phyloP scores from a whole-genome alignment of 257 asterid genomes.

The Gardenia jasminoides region DNA sequence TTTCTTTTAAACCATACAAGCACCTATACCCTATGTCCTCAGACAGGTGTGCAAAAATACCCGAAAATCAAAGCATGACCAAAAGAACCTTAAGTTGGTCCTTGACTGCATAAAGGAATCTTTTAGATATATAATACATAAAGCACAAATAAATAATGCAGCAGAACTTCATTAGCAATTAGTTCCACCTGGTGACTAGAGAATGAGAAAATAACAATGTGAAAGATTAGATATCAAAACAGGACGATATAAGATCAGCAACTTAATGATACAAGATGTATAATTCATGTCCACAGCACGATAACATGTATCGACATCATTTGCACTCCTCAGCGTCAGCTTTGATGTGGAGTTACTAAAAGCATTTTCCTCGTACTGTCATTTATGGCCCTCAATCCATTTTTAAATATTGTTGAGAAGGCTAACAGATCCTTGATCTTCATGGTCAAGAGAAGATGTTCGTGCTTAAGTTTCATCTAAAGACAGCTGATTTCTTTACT shows the following conservation, averaged over 20 bases:
- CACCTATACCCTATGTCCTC: not conserved
- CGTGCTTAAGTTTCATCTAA: not conserved
- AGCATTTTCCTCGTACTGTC: not conserved
- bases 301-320: not conserved
- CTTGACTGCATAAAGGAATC: not conserved
- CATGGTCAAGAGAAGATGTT: not conserved
- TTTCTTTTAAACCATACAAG: not conserved
- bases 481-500: not conserved
- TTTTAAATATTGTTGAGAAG: not conserved
- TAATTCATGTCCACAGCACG: too few species aligned
- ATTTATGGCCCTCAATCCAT: not conserved
- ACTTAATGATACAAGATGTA: not conserved
- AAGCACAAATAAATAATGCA: not conserved
- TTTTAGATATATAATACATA: not conserved
- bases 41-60: not conserved
- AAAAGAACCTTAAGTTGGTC: not conserved
- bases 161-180: not conserved
- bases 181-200: not conserved
- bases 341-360: not conserved
- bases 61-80: not conserved
- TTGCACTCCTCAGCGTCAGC: not conserved
- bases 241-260: not conserved
- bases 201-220: not conserved
- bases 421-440: not conserved
- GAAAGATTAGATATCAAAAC: not conserved